These are phyloP conservation scores for Fusarium metavorans DNA, from an alignment of 2,329 filamentous ascomycete species.

Conservation along the genomic window DNA sequence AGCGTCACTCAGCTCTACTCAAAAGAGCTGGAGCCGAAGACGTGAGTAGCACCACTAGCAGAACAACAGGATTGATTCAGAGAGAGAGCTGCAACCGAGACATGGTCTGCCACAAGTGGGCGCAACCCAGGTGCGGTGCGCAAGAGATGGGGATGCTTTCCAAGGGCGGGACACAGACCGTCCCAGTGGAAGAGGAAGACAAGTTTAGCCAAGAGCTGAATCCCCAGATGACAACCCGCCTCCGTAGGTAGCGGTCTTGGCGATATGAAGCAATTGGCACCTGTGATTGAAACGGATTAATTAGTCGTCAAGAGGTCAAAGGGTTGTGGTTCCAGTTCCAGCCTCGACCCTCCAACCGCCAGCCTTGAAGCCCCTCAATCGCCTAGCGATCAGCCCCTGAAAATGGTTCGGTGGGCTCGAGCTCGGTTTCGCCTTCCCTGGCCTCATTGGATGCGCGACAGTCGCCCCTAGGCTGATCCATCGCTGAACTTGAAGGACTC, in stretches of 20 bases:
- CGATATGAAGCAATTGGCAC: slow-evolving; percentile 5
- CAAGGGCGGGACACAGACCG: not conserved
- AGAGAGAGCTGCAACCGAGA: slow-evolving; percentile 48
- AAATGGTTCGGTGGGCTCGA: slow-evolving; percentile 33
- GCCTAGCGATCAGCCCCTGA: slow-evolving; percentile 30
- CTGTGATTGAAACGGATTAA: not conserved
- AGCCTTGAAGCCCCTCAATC: slow-evolving; percentile 14
- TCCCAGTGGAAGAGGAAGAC: not conserved
- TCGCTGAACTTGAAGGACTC: slow-evolving; percentile 1
- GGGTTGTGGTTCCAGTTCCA: slow-evolving; percentile 2
- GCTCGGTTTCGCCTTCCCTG: slow-evolving; percentile 15
- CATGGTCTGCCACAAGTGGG: slow-evolving; percentile 52
- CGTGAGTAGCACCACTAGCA: slow-evolving; percentile 10
- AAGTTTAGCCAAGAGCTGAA: not conserved
- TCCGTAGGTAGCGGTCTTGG: not conserved
- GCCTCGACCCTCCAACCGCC: slow-evolving; percentile 9
- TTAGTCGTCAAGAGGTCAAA: slow-evolving; percentile 17
- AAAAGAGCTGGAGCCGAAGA: slow-evolving; percentile 3
- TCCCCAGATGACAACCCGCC: not conserved
- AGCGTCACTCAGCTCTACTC: slow-evolving; percentile 30
- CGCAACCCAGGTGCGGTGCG: slow-evolving; percentile 9
- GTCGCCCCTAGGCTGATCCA: slow-evolving; percentile 3
- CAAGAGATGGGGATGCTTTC: slow-evolving; percentile 6
- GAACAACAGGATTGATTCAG: slow-evolving; percentile 31
- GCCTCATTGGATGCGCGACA: slow-evolving; percentile 7